Conservation (phyloP, 176 grass and related monocot genomes). For the Cenchrus purpureus region DNA sequence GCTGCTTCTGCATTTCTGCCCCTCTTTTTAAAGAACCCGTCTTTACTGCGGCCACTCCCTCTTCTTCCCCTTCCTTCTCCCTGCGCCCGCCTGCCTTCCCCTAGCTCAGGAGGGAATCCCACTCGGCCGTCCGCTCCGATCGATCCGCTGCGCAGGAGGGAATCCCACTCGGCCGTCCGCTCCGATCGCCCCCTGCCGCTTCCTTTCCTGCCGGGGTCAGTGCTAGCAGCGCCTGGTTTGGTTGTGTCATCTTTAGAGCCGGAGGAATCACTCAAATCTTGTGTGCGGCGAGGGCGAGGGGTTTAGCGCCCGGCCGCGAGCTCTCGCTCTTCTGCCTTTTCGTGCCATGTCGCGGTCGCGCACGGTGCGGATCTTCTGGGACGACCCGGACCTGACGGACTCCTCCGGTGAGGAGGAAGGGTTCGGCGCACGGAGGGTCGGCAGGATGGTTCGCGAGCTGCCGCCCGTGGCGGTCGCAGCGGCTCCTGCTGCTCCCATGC, state of each 20-base stretch:
- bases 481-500: neutral
- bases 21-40: constrained; percentile 41
- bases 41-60: constrained; percentile 47
- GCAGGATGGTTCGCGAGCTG: constrained; percentile 54
- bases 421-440: constrained; percentile 51
- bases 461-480: neutral
- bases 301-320: neutral
- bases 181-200: constrained; percentile 4
- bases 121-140: constrained; percentile 36
- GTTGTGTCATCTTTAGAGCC: constrained; percentile 10
- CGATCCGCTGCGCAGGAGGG: constrained; percentile 34
- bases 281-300: no score
- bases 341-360: constrained; percentile 68
- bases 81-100: neutral
- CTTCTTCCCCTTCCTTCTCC: neutral
- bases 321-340: neutral
- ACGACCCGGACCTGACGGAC: constrained; percentile 89
- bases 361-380: constrained; percentile 82
- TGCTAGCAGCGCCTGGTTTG: neutral
- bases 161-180: constrained; percentile 35
- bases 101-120: constrained; percentile 38
- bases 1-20: constrained; percentile 37
- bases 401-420: constrained; percentile 59
- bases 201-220: neutral
- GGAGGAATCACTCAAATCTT: no score